phyloP scores from a whole-genome alignment of 2,329 filamentous ascomycete genomes.

The Penicillium sp. region DNA sequence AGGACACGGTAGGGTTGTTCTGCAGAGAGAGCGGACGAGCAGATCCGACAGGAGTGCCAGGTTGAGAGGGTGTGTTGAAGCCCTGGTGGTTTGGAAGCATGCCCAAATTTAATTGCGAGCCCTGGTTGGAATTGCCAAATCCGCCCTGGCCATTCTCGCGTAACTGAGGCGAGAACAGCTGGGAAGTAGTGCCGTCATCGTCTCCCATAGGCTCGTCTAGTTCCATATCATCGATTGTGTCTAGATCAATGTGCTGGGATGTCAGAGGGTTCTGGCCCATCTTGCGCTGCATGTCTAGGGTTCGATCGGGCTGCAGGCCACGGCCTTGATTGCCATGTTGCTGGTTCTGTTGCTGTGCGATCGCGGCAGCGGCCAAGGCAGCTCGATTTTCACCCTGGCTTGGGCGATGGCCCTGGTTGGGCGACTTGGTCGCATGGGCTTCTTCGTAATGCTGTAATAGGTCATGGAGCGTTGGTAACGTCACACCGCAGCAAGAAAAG shows the following conservation, averaged over 20 bases:
- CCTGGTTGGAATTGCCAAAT: conserved; percentile 55
- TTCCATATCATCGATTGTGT: conserved; percentile 91
- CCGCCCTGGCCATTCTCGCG: conserved; percentile 66
- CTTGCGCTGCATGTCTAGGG: conserved; percentile 38
- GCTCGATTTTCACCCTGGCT: conserved; percentile 53
- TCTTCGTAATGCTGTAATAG: conserved; percentile 96
- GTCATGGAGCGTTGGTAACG: conserved; percentile 87
- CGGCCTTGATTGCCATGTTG: conserved; percentile 38
- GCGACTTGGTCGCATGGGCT: conserved; percentile 72
- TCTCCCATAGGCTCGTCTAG: conserved; percentile 78
- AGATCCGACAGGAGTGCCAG: conserved; percentile 75
- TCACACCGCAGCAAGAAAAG: conserved; percentile 91
- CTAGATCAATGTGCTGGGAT: conserved; percentile 60
- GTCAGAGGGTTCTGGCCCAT: conserved; percentile 32
- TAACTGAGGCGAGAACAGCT: conserved; percentile 57
- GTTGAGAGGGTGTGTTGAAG: conserved; percentile 73
- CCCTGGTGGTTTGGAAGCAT: conserved; percentile 73
- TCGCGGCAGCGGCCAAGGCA: conserved; percentile 46
- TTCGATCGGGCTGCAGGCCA: conserved; percentile 35
- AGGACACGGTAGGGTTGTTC: conserved; percentile 94
- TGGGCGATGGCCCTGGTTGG: conserved; percentile 49
- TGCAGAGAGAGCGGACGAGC: conserved; percentile 70
- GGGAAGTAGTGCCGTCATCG: conserved; percentile 34
- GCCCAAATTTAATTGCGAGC: conserved; percentile 75
- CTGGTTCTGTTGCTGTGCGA: conserved; percentile 52